Conservation (phyloP, 257 asterid species). For the Fraxinus excelsior region DNA sequence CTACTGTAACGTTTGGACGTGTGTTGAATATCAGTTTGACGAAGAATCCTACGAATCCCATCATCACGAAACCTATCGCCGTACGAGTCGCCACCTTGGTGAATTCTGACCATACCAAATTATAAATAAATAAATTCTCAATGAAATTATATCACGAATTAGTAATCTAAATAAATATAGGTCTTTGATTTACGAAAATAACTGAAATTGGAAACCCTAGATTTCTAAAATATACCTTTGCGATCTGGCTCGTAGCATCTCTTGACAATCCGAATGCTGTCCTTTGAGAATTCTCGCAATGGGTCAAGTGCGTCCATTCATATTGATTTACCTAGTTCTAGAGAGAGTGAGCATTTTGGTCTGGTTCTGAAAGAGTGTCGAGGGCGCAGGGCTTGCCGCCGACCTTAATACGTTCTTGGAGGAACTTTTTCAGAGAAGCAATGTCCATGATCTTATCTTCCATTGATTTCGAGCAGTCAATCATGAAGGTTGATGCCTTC, state of each 20-base stretch:
- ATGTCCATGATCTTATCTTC: too few species aligned
- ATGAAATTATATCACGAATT: neutral
- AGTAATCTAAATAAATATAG: neutral
- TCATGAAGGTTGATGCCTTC: too few species aligned
- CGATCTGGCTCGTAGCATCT: constrained; percentile 32
- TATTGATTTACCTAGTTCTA: neutral
- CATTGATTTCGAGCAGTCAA: too few species aligned
- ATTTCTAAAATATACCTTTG: constrained; percentile 22
- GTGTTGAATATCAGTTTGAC: constrained; percentile 31
- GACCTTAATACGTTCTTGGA: too few species aligned
- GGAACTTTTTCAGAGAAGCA: too few species aligned
- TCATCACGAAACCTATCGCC: constrained; percentile 34
- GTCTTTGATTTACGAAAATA: neutral
- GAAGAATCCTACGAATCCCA: constrained; percentile 33
- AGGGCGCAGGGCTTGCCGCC: too few species aligned
- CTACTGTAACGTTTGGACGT: too few species aligned
- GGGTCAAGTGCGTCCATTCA: constrained; percentile 28
- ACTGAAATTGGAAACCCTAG: neutral
- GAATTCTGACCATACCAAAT: constrained; percentile 16
- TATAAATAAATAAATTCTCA: constrained; percentile 1
- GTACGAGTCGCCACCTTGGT: constrained; percentile 34
- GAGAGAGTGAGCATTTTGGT: neutral
- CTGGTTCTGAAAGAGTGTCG: too few species aligned
- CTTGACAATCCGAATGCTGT: constrained; percentile 32
- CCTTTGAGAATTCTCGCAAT: constrained; percentile 29